Evolutionary conservation across 2,329 filamentous ascomycete species (phyloP).

Genomic region (Fusarium sp.): DNA sequence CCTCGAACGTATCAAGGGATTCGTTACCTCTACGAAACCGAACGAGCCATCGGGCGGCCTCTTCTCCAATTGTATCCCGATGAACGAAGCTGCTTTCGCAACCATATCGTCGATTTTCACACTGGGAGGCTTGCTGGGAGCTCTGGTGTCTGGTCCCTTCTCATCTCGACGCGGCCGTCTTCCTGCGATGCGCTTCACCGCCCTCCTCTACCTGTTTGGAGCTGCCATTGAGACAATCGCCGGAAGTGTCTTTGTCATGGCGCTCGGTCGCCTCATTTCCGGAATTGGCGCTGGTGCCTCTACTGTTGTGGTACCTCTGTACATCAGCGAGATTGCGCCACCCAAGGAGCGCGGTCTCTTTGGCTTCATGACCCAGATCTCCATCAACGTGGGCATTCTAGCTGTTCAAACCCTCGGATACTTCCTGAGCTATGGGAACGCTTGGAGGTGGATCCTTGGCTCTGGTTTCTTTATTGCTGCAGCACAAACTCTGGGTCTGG

Average conservation of each 20-base stretch:
- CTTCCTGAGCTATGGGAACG: slow-evolving; percentile 81
- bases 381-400: slow-evolving; percentile 92
- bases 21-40: slow-evolving; percentile 44
- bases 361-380: slow-evolving; percentile 87
- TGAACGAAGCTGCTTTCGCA: slow-evolving; percentile 85
- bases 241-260: slow-evolving; percentile 73
- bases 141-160: slow-evolving; percentile 82
- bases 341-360: slow-evolving; percentile 82
- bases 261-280: slow-evolving; percentile 80
- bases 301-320: slow-evolving; percentile 93
- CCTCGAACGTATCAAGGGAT: slow-evolving; percentile 41
- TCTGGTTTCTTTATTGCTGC: slow-evolving; percentile 76
- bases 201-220: slow-evolving; percentile 80
- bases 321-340: slow-evolving; percentile 92
- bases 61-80: slow-evolving; percentile 85
- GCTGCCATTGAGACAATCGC: slow-evolving; percentile 81
- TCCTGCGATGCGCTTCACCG: slow-evolving; percentile 80
- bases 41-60: slow-evolving; percentile 44
- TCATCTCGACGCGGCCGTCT: slow-evolving; percentile 82
- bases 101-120: slow-evolving; percentile 92
- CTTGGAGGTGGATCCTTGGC: slow-evolving; percentile 88
- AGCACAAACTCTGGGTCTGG: slow-evolving; percentile 75
- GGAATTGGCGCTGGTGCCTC: slow-evolving; percentile 89
- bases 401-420: slow-evolving; percentile 85
- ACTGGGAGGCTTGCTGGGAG: slow-evolving; percentile 86